A percentile compares a stretch with the other conserved stretches of the same genome.
Conservation (phyloP, 129 eudicot genomes). For the Logfia minima region DNA sequence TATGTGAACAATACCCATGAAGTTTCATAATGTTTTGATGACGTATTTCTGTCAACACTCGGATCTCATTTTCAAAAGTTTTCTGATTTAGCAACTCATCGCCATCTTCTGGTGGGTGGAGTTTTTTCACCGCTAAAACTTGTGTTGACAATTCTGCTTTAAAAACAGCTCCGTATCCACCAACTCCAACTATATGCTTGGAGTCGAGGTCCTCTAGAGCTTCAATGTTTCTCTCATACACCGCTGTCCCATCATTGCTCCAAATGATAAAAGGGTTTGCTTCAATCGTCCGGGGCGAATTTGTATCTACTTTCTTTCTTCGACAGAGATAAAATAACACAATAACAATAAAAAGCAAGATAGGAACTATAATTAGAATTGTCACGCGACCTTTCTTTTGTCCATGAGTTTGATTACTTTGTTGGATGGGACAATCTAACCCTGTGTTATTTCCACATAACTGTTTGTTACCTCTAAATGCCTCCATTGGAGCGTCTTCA, state of each 20-base stretch:
- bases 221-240: constrained; percentile 33
- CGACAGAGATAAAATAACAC: constrained; percentile 7
- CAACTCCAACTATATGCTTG: constrained; percentile 34
- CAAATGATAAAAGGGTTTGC: constrained; percentile 20
- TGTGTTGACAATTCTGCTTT: constrained; percentile 30
- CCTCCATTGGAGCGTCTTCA: constrained; percentile 30
- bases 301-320: constrained; percentile 8
- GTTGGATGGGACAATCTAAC: constrained; percentile 23
- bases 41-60: constrained; percentile 26
- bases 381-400: background rate
- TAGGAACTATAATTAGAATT: constrained; percentile 7
- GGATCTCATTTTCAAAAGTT: constrained; percentile 30
- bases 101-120: constrained; percentile 17
- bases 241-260: constrained; percentile 41
- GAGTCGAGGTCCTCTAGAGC: constrained; percentile 37
- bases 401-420: background rate
- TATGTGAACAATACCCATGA: constrained; percentile 43
- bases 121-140: constrained; percentile 38
- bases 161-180: constrained; percentile 38
- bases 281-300: background rate
- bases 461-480: constrained; percentile 31
- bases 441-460: constrained; percentile 47
- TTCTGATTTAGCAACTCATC: constrained; percentile 12
- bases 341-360: background rate
- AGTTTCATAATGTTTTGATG: constrained; percentile 43